phyloP scores from a whole-genome alignment of 2,329 filamentous ascomycete species.

The Aureobasidium melanogenum region DNA sequence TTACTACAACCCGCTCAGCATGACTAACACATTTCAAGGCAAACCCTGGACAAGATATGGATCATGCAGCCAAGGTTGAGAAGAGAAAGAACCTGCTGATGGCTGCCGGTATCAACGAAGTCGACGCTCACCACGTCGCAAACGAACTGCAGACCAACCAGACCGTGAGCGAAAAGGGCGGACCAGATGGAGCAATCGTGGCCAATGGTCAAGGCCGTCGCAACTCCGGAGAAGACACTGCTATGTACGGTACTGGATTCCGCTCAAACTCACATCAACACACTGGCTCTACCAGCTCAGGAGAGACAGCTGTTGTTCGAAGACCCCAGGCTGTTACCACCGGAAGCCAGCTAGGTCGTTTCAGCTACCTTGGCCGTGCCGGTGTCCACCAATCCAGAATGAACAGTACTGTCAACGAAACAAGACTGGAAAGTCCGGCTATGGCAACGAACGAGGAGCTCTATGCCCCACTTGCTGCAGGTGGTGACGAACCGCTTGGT shows the following conservation, averaged over 20 bases:
- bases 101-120: conserved; percentile 17
- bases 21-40: conserved; percentile 12
- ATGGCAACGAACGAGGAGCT: conserved; percentile 14
- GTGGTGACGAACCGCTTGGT: conserved; percentile 12
- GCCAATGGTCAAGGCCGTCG: conserved; percentile 15
- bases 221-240: background rate
- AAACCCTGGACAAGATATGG: conserved; percentile 23
- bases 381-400: background rate
- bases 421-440: conserved; percentile 12
- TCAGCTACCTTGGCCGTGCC: conserved; percentile 12
- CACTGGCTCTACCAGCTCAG: conserved; percentile 11
- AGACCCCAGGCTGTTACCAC: conserved; percentile 14
- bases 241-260: conserved; percentile 18
- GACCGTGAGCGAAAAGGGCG: background rate
- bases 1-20: too few species aligned
- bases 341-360: conserved; percentile 12
- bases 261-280: conserved; percentile 9
- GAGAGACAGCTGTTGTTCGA: conserved; percentile 11
- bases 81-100: conserved; percentile 16
- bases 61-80: conserved; percentile 15
- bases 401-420: background rate
- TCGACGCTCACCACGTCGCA: conserved; percentile 16
- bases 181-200: conserved; percentile 11
- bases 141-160: conserved; percentile 13
- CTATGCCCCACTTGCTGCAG: conserved; percentile 12